Evolutionary conservation across 148 eudicot species (phyloP).

Genomic region (Beta vulgaris): DNA sequence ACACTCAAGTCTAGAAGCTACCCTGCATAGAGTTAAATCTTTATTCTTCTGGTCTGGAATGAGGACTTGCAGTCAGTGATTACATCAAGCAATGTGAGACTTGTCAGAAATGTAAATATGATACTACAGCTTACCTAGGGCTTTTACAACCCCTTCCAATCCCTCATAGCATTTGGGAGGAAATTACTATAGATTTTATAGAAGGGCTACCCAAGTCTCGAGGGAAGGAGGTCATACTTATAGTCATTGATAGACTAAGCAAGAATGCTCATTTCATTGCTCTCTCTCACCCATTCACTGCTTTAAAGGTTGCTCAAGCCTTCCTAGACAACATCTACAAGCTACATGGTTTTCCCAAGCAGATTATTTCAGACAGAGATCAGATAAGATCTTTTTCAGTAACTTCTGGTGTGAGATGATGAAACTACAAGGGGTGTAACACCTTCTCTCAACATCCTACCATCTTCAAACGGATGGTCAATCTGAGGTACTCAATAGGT

Average conservation of each 20-base stretch:
- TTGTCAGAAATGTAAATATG: not conserved
- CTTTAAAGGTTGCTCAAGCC: not conserved
- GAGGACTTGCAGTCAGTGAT: not conserved
- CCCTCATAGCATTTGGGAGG: not conserved
- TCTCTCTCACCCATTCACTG: not conserved
- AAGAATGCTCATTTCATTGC: slow-evolving; percentile 18
- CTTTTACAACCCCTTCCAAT: slow-evolving; percentile 3
- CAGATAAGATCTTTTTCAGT: not conserved
- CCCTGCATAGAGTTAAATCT: not conserved
- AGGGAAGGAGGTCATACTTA: not conserved
- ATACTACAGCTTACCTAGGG: not conserved
- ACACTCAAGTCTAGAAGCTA: not conserved
- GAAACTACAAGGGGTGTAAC: not conserved
- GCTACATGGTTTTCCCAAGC: slow-evolving; percentile 3
- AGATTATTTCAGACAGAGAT: slow-evolving; percentile 1
- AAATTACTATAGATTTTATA: slow-evolving; percentile 4
- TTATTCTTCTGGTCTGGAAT: not conserved
- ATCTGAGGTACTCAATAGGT: not conserved
- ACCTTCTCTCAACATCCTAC: not conserved
- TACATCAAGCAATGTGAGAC: not conserved
- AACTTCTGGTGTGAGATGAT: not conserved
- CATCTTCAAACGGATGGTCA: not conserved
- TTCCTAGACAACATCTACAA: not conserved
- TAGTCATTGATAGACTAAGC: slow-evolving; percentile 5
- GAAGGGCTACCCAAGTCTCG: not conserved